Percentiles rank a stretch among this genome's conserved stretches.
Conservation (phyloP, 2,329 filamentous ascomycete species). For the Fusarium fujikuroi region DNA sequence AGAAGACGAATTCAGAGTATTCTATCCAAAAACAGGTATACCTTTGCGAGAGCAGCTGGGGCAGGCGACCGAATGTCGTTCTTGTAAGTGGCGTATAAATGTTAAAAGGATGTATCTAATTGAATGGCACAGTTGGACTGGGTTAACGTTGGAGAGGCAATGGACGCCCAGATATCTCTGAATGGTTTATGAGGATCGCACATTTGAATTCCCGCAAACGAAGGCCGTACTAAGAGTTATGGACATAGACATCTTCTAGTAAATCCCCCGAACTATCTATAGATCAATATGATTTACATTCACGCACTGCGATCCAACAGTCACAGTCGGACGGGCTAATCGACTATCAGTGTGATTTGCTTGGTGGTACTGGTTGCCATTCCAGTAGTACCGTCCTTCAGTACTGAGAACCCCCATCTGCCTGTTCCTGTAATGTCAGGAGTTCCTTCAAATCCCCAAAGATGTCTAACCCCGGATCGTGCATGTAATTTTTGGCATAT, state of each 20-base stretch:
- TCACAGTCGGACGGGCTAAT: not conserved
- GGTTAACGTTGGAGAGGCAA: slow-evolving; percentile 54
- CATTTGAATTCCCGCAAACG: not conserved
- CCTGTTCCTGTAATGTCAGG: not conserved
- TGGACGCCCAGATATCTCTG: slow-evolving; percentile 51
- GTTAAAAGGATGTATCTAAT: slow-evolving; percentile 5
- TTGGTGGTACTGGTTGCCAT: slow-evolving; percentile 34
- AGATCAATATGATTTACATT: not conserved
- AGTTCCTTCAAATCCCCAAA: not conserved
- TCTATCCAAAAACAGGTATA: slow-evolving; percentile 44
- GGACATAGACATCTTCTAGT: not conserved
- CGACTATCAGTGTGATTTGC: slow-evolving; percentile 17
- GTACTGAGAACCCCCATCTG: not conserved
- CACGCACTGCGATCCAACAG: not conserved
- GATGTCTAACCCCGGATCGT: slow-evolving; percentile 29
- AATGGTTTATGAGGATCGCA: slow-evolving; percentile 48
- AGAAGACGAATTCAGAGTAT: slow-evolving; percentile 50
- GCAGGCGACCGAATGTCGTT: slow-evolving; percentile 43
- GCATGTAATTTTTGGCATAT: not conserved
- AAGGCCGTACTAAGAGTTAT: not conserved
- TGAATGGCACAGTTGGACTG: slow-evolving; percentile 53
- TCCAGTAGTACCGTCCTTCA: slow-evolving; percentile 7
- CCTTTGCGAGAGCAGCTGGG: slow-evolving; percentile 37
- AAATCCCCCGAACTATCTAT: not conserved
- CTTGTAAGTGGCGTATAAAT: slow-evolving; percentile 39